phyloP scores from a whole-genome alignment of 2,329 filamentous ascomycete genomes.

The Rhinocladiella similis region DNA sequence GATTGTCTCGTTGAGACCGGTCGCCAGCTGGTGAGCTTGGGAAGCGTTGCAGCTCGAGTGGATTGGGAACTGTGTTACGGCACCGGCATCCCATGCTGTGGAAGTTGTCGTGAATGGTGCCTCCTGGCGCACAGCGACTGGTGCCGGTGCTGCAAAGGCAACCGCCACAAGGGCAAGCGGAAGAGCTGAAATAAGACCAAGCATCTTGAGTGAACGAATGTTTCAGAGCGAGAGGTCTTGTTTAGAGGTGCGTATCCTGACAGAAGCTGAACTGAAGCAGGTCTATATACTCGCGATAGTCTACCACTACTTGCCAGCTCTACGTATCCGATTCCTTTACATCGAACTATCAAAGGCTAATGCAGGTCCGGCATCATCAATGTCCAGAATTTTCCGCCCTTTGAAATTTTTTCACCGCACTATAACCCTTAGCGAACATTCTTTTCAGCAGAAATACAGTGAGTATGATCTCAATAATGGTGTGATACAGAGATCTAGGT shows the following conservation, averaged over 20 bases:
- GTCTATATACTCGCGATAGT: not conserved
- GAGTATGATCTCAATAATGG: not conserved
- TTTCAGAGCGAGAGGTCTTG: not conserved
- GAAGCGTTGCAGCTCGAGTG: conserved; percentile 68
- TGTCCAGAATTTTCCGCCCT: not conserved
- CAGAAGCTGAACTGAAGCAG: not conserved
- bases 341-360: not conserved
- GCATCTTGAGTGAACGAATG: not conserved
- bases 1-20: conserved; percentile 60
- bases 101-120: not conserved
- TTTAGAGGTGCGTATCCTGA: not conserved
- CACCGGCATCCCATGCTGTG: conserved; percentile 36
- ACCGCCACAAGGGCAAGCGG: not conserved
- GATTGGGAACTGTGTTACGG: conserved; percentile 50
- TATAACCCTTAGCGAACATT: not conserved
- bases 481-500: not conserved
- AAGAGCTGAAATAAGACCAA: not conserved
- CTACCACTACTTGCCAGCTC: not conserved
- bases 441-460: not conserved
- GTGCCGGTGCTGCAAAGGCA: not conserved
- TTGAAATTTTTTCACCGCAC: not conserved
- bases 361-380: not conserved
- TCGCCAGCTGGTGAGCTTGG: conserved; percentile 56
- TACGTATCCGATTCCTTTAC: not conserved
- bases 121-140: conserved; percentile 1